Conservation (phyloP, 306 rosid species). For the Leucaena leucocephala region DNA sequence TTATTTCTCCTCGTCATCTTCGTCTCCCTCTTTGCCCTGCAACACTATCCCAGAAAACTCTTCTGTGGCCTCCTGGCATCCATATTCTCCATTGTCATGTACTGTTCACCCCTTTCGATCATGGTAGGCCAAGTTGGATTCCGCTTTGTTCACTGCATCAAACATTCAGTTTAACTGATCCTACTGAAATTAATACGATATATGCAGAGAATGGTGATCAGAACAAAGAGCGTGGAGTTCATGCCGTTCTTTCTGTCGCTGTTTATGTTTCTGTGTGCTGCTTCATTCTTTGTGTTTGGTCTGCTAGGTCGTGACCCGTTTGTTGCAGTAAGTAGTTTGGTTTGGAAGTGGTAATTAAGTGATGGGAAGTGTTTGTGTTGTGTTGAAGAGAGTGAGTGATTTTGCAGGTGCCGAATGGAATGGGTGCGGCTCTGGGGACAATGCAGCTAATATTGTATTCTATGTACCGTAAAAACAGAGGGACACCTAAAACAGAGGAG, state of each 20-base stretch:
- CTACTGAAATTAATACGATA: neutral
- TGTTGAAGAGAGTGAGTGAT: neutral
- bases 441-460: constrained; percentile 70
- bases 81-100: constrained; percentile 83
- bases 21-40: constrained; percentile 66
- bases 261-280: constrained; percentile 79
- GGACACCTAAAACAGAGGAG: neutral
- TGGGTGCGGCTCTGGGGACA: constrained; percentile 69
- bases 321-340: constrained; percentile 51
- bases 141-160: neutral
- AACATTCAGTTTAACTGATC: neutral
- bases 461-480: neutral
- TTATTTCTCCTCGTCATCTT: constrained; percentile 59
- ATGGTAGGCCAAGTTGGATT: constrained; percentile 54
- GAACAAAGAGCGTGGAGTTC: constrained; percentile 82
- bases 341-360: neutral
- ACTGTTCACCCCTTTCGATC: constrained; percentile 81
- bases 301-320: constrained; percentile 73
- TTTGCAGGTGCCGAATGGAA: constrained; percentile 74
- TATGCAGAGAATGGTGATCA: constrained; percentile 74
- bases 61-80: constrained; percentile 76
- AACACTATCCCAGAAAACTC: constrained; percentile 51
- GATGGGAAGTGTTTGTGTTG: too few relatives aligned
- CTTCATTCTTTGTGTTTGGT: constrained; percentile 78
- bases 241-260: constrained; percentile 92